Base-by-base conservation (phyloP, 2,329 filamentous ascomycete genomes). In the Aspergillus alliaceus region DNA sequence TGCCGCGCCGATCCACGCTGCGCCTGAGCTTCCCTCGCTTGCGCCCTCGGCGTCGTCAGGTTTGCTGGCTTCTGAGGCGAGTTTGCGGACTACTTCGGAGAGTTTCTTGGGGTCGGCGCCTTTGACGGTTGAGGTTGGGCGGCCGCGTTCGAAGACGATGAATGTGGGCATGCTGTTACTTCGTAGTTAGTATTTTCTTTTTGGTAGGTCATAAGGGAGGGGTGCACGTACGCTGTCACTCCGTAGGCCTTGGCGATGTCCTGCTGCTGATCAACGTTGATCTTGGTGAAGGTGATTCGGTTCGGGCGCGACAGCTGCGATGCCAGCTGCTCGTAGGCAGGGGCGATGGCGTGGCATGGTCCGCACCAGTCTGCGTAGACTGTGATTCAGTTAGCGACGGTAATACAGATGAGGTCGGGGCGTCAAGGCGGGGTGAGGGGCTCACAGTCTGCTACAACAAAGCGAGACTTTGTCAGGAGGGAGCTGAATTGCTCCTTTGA, bases 391-490 rank as follows among this genome's bases (percentile, higher is more conserved):
- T 37, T 40, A 53, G 42, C 32, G n/a, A n/a, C 18, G 49, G 39
- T 48, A n/a, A 9, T 39, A 34, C 12, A 20, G 20, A 27, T 44
- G 22, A 31, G 14, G 31, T 25, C 27, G 39, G 6, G 31, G n/a
- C 24, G 18, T 54, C 29, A 32, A 51, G 49, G 59, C 58, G 39
- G 58, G 52, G 51, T 50, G 49, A 37, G 31, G 53, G 52, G 82
- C 90, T 84, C 80, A 96, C 92, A 97, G 78, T 96, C 90, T 69
- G 89, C 87, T 54, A 98, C 88, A 40, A 98, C 90, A 58, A 96
- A 85, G 64, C 84, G 86, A 32, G 90, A 92, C 54, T 83, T 86
- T 60, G 84, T 83, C 60, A 96, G 82, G 59, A 95, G 76, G 31
- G 79, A 76, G 66, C 81, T 83, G 68, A 96, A 88, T 70, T 93